A percentile compares a stretch with the other conserved stretches of the same genome.
These are phyloP conservation scores for Aspergillus ruber DNA, from an alignment of 2,329 filamentous ascomycete genomes.

Conservation along the genomic window DNA sequence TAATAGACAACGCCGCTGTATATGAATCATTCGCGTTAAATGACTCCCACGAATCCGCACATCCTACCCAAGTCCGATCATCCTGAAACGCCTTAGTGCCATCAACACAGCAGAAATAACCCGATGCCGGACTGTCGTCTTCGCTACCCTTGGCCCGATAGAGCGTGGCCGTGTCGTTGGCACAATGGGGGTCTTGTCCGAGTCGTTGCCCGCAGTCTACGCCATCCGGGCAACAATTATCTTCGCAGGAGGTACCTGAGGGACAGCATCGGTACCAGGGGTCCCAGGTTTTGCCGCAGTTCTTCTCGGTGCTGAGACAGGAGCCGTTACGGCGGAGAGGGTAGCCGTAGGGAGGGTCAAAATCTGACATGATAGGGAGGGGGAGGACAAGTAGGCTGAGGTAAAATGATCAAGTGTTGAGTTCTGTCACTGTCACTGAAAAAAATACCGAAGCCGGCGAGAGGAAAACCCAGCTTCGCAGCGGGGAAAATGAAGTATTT, in stretches of 20 bases:
- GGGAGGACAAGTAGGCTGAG: not conserved
- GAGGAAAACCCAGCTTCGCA: no score
- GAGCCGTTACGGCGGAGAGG: slow-evolving; percentile 13
- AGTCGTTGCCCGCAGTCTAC: slow-evolving; percentile 11
- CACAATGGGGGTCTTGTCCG: slow-evolving; percentile 15
- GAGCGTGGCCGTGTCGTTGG: slow-evolving; percentile 14
- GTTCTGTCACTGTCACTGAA: no score
- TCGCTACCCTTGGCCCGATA: slow-evolving; percentile 3
- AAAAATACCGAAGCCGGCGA: no score
- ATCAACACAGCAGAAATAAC: not conserved
- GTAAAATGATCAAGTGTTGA: not conserved
- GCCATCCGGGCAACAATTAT: slow-evolving; percentile 13
- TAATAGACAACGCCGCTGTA: not conserved
- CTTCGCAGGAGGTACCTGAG: slow-evolving; percentile 8
- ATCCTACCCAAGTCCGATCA: not conserved
- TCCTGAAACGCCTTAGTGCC: not conserved
- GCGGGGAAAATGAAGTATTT: no score
- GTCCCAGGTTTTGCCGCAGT: slow-evolving; percentile 16
- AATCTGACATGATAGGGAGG: not conserved
- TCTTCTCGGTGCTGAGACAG: slow-evolving; percentile 11
- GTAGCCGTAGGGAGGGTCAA: slow-evolving; percentile 10
- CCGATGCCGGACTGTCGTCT: not conserved
- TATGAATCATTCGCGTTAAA: not conserved
- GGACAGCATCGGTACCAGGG: slow-evolving; percentile 16
- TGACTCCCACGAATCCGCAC: not conserved